Evolutionary conservation across 2,329 filamentous ascomycete species (phyloP).

Genomic region (Cercospora beticola): DNA sequence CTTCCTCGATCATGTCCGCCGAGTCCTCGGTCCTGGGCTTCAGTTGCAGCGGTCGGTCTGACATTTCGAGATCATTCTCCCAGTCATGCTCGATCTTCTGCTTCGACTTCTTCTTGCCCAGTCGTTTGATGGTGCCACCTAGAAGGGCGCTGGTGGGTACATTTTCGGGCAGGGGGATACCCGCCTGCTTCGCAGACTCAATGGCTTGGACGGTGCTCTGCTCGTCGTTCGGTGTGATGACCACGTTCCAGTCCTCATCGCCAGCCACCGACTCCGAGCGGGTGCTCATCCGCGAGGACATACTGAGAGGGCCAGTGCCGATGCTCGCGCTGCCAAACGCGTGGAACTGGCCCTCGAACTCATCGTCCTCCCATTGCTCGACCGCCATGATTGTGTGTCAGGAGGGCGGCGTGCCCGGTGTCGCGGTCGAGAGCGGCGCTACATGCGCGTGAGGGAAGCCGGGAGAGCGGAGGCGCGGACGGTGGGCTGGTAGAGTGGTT

Average conservation of each 20-base stretch:
- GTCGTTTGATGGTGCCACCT: slow-evolving; percentile 87
- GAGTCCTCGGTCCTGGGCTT: slow-evolving; percentile 38
- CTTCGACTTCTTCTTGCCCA: slow-evolving; percentile 60
- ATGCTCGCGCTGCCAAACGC: slow-evolving; percentile 54
- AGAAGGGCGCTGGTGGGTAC: slow-evolving; percentile 85
- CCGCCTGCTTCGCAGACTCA: slow-evolving; percentile 79
- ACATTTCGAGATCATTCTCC: slow-evolving; percentile 52
- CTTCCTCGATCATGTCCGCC: slow-evolving; percentile 38
- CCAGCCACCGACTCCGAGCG: slow-evolving; percentile 67
- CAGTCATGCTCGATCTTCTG: slow-evolving; percentile 52
- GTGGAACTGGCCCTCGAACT: slow-evolving; percentile 63
- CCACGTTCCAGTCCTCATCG: slow-evolving; percentile 85
- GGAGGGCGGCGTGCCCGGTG: slow-evolving; percentile 44
- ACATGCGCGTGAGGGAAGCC: slow-evolving; percentile 4
- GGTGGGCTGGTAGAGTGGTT: slow-evolving; percentile 2
- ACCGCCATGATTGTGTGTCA: slow-evolving; percentile 53
- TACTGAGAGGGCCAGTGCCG: slow-evolving; percentile 67
- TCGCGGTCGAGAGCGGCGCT: slow-evolving; percentile 7
- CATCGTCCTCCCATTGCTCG: slow-evolving; percentile 64
- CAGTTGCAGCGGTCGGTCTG: slow-evolving; percentile 43
- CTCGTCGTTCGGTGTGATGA: slow-evolving; percentile 82
- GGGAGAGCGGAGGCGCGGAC: slow-evolving; percentile 5
- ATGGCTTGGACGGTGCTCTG: slow-evolving; percentile 82
- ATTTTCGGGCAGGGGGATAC: slow-evolving; percentile 85
- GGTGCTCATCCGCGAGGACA: slow-evolving; percentile 75